Conservation (phyloP, 1,284 basidiomycete genomes). For the Kwoniella shivajii region DNA sequence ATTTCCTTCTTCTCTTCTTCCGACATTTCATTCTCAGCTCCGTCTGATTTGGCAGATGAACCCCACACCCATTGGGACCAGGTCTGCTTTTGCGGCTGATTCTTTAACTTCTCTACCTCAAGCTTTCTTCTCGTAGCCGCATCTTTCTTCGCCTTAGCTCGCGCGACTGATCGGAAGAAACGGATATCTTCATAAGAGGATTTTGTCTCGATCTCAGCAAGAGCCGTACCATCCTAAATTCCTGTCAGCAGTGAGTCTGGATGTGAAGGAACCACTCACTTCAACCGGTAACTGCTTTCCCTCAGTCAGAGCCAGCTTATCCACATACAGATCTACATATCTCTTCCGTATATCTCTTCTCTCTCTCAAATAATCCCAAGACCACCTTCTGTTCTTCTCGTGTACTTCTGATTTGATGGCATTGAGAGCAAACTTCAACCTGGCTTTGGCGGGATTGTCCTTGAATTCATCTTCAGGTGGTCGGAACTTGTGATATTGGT, state of each 20-base stretch:
- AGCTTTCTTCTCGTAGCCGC: constrained; percentile 67
- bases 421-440: constrained; percentile 77
- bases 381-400: constrained; percentile 82
- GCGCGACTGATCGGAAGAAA: constrained; percentile 95
- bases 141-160: constrained; percentile 86
- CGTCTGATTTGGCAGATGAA: constrained; percentile 48
- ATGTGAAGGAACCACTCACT: constrained; percentile 47
- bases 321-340: constrained; percentile 83
- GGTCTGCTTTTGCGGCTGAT: constrained; percentile 60
- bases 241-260: not conserved
- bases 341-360: constrained; percentile 78
- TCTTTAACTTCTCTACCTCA: constrained; percentile 65
- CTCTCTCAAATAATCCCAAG: constrained; percentile 88
- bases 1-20: constrained; percentile 92
- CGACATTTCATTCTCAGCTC: constrained; percentile 57
- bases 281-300: constrained; percentile 57
- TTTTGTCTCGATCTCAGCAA: constrained; percentile 76
- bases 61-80: constrained; percentile 90
- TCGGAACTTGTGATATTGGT: constrained; percentile 81
- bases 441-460: constrained; percentile 68
- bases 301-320: constrained; percentile 60
- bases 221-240: constrained; percentile 63
- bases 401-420: constrained; percentile 86
- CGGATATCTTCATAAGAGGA: constrained; percentile 94
- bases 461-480: constrained; percentile 67